Percentiles rank a stretch among this genome's conserved stretches.
Conservation (phyloP, 1,139 yeast genomes). For the Kurtzmaniella quercitrusa region DNA sequence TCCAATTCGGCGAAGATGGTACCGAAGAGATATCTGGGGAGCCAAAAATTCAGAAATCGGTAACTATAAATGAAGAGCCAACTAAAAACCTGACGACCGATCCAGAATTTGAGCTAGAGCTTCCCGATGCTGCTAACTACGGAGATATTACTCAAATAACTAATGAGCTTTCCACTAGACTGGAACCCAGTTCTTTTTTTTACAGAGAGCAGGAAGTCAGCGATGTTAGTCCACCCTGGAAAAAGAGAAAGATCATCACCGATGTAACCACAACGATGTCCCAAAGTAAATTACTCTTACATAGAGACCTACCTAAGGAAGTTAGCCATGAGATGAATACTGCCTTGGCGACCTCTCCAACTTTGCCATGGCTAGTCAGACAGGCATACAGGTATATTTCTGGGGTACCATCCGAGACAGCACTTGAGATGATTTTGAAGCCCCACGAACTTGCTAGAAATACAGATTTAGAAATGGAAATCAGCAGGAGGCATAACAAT, state of each 20-base stretch:
- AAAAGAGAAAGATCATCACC: background rate
- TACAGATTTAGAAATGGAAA: background rate
- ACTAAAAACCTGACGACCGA: background rate
- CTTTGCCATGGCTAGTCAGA: background rate
- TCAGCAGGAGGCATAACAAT: background rate
- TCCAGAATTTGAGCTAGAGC: background rate
- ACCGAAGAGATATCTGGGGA: background rate
- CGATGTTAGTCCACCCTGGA: background rate
- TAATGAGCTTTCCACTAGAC: background rate
- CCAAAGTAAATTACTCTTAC: background rate
- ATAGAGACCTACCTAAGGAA: background rate
- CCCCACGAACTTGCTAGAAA: background rate
- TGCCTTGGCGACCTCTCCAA: no score
- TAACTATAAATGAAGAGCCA: background rate
- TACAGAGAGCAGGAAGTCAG: background rate
- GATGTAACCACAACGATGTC: background rate
- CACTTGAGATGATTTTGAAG: background rate
- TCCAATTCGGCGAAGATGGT: background rate
- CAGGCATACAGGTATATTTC: background rate
- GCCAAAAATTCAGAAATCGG: background rate
- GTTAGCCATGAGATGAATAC: no score
- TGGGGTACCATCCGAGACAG: background rate
- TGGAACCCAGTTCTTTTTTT: background rate
- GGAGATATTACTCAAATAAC: background rate
- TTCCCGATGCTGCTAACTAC: background rate